A percentile compares a stretch with the other conserved stretches of the same genome.
Conservation (phyloP, 371 early-diverging fungal species). For the Conidiobolus coronatus region DNA sequence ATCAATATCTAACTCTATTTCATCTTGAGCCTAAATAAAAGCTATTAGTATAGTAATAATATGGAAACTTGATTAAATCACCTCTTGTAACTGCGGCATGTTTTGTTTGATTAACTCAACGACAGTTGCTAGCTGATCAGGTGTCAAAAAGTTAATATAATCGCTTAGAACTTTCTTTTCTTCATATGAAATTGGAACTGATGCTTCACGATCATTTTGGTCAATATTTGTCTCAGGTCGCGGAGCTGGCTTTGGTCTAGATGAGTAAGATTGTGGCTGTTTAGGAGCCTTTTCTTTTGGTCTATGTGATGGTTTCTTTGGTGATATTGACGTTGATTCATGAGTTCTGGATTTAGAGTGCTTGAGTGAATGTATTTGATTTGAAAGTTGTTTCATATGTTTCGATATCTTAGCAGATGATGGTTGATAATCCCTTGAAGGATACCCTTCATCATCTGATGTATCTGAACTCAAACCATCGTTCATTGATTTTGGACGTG, state of each 20-base stretch:
- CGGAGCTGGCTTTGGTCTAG: too few species aligned
- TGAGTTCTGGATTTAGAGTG: too few species aligned
- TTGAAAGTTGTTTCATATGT: too few species aligned
- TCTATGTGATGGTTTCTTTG: too few species aligned
- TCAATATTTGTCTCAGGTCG: too few species aligned
- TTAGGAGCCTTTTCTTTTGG: too few species aligned
- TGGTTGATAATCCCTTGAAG: background rate
- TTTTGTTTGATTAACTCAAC: slow-evolving; percentile 67
- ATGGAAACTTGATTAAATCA: slow-evolving; percentile 10
- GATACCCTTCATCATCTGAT: background rate
- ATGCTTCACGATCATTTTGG: too few species aligned
- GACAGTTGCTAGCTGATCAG: slow-evolving; percentile 54
- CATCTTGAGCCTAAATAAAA: slow-evolving; percentile 7
- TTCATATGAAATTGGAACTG: slow-evolving; percentile 37
- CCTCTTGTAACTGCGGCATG: slow-evolving; percentile 52
- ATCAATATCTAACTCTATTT: slow-evolving; percentile 77
- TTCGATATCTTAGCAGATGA: too few species aligned
- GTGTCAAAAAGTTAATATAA: slow-evolving; percentile 49
- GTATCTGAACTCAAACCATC: slow-evolving; percentile 3
- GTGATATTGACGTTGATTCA: too few species aligned
- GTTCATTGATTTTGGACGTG: slow-evolving; percentile 7
- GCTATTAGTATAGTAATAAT: background rate
- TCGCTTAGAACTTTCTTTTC: slow-evolving; percentile 76
- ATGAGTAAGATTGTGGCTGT: too few species aligned
- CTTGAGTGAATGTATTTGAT: too few species aligned